These are phyloP conservation scores for Suillus subluteus DNA, from an alignment of 768 basidiomycete genomes.

Conservation along the genomic window DNA sequence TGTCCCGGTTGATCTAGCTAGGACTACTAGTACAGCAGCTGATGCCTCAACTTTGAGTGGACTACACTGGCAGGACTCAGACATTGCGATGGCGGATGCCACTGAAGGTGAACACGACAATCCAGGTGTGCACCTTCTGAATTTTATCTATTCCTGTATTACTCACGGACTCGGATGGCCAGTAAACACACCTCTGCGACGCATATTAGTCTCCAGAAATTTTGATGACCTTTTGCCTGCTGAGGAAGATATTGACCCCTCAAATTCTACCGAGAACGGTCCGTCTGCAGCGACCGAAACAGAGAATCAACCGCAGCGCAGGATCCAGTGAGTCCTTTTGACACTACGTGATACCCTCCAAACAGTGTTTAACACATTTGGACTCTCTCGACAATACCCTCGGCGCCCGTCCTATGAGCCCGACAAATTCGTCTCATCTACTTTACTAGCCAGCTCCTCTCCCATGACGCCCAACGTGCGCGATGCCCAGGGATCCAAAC, in stretches of 20 bases:
- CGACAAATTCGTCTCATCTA: not conserved
- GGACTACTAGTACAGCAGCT: rapidly evolving
- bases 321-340: not conserved
- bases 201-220: not conserved
- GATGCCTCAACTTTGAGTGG: not conserved
- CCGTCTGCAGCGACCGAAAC: not conserved
- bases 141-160: not conserved
- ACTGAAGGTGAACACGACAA: not conserved
- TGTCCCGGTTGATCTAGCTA: too few species aligned
- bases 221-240: not conserved
- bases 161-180: not conserved
- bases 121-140: not conserved
- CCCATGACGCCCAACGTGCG: not conserved
- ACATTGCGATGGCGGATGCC: not conserved
- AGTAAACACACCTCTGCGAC: not conserved
- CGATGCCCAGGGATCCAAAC: not conserved
- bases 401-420: not conserved
- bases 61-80: not conserved
- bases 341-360: not conserved
- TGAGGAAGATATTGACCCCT: not conserved
- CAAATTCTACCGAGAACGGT: not conserved
- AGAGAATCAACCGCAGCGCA: not conserved
- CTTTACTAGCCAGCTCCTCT: not conserved
- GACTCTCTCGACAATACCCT: not conserved
- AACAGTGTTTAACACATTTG: not conserved